Evolutionary conservation across 495 filamentous ascomycete genomes (phyloP), one percentile per base, ranked within the genome.

Genomic region (Aspergillus affinis): DNA sequence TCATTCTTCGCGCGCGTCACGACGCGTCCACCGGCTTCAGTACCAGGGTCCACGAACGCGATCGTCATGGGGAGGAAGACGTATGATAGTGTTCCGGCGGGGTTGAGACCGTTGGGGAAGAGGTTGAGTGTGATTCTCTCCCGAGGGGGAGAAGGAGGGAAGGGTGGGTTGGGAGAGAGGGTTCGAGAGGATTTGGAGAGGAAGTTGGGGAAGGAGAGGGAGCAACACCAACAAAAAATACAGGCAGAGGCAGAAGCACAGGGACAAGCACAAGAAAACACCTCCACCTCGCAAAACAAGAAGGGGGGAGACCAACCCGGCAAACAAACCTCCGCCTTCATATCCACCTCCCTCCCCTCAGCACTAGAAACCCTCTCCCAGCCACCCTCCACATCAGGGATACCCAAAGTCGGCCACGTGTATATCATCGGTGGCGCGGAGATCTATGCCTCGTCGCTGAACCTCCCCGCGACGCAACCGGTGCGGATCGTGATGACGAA

Each of bases 1-100:
- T 84, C 82, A 44, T 97, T 96, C 76, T 98, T 98, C 69, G 90
- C 91, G 20, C 87, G 93, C 53, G 88, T 94, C 7, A 97, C 94
- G 4, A 90, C 90, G 60, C 88, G 91, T 13, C 57, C 79, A 53
- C 73, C 72, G 1, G 36, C 19, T 4, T 47, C 63, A 4, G 13
- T 41, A 1, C 36, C 36, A 0, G 65, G 68, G 8, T 71, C 65
- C 20, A 73, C 73, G 0, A 98, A 98, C 68, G 90, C 89, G 0
- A 88, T 98, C 23, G 88, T 98, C 67, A 98, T 98, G 93, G 94
- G 94, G 51, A 90, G 94, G 62, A 97, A 94, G 74, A 97, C 94
- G 0, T 98, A 92, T 86, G 89, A 93, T 27, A 89, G 84, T 48
- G 91, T 98, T 4, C 93, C 93, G 2, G 65, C 73, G 0, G 76